Conservation (phyloP, 1,284 basidiomycete genomes). For the Ceratobasidium sp. region DNA sequence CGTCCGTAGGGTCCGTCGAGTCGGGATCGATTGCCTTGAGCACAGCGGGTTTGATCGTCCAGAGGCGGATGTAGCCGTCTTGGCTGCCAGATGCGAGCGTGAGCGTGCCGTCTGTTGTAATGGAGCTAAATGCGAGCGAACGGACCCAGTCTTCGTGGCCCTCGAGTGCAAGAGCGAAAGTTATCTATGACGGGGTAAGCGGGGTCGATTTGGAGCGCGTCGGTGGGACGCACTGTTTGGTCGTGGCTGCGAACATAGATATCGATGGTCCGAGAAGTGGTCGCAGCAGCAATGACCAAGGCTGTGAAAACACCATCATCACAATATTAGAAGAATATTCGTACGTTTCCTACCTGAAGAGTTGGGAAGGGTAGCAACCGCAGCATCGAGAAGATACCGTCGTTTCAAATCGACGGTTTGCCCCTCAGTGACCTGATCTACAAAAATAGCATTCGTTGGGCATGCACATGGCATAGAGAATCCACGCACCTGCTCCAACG, state of each 20-base stretch:
- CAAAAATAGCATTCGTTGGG: slow-evolving; percentile 18
- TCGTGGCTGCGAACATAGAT: slow-evolving; percentile 74
- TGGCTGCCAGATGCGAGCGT: slow-evolving; percentile 90
- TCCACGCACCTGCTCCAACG: slow-evolving; percentile 25
- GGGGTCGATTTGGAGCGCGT: slow-evolving; percentile 30
- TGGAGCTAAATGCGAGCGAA: slow-evolving; percentile 72
- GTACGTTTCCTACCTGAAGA: slow-evolving; percentile 64
- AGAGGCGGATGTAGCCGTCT: slow-evolving; percentile 89
- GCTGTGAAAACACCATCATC: slow-evolving; percentile 58
- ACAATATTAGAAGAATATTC: not conserved
- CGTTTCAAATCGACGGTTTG: slow-evolving; percentile 75
- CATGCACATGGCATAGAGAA: slow-evolving; percentile 11
- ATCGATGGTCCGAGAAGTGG: slow-evolving; percentile 79
- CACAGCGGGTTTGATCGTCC: slow-evolving; percentile 70
- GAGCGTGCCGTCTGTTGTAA: slow-evolving; percentile 55
- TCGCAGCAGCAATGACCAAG: slow-evolving; percentile 76
- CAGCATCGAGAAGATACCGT: slow-evolving; percentile 79
- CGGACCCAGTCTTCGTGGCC: slow-evolving; percentile 97
- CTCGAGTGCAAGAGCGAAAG: slow-evolving; percentile 64
- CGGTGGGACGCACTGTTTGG: slow-evolving; percentile 52
- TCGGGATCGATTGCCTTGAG: slow-evolving; percentile 44
- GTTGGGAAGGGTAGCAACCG: slow-evolving; percentile 70
- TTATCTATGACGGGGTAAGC: slow-evolving; percentile 51
- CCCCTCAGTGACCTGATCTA: slow-evolving; percentile 30
- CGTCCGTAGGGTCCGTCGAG: slow-evolving; percentile 59